Evolutionary conservation across 2,329 filamentous ascomycete species (phyloP), one percentile per base, ranked within the genome.

Genomic region (Emmonsia crescens): DNA sequence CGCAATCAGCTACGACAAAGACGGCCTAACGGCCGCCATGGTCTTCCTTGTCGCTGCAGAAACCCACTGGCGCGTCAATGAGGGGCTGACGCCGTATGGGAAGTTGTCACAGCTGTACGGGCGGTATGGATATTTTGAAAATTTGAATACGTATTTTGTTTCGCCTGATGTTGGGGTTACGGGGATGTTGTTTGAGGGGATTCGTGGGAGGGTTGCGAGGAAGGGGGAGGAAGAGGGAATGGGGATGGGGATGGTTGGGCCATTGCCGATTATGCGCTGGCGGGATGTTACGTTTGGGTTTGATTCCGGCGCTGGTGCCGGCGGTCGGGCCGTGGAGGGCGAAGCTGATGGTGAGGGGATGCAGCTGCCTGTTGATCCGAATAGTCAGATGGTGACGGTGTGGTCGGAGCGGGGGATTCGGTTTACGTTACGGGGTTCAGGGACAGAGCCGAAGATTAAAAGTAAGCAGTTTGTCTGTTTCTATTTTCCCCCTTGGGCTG

Each of bases 361-460:
- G 1, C 74, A 77, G 57, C 72, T 87, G 42, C 85, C 84, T 0
- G 77, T 82, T 29, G 82, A 85, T 65, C 75, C 76, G 24, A 77
- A 72, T 14, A 83, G 80, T 61, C 83, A 87, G 74, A 87, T 87
- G 85, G 80, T 87, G 66, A 87, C 84, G 2, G 66, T 77, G 44
- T 83, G 84, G 75, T 70, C 86, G 48, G 79, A 83, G 33, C 78
- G 79, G 24, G 71, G 74, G 31, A 69, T 85, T 14, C 78, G 81
- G 29, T 85, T 86, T 66, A 86, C 84, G 1, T 77, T 85, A 27
- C 73, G 84, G 66, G 83, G 80, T 0, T 85, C 83, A 1, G 84
- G 84, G 1, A 87, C 85, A 1, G 85, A 87, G 71, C 85, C 85
- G 0, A 87, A 87, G 76, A 85, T 87, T 64, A 87, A 87, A 68